These are phyloP conservation scores for Ulmus americana DNA, from an alignment of 331 rosid species.

Conservation along the genomic window DNA sequence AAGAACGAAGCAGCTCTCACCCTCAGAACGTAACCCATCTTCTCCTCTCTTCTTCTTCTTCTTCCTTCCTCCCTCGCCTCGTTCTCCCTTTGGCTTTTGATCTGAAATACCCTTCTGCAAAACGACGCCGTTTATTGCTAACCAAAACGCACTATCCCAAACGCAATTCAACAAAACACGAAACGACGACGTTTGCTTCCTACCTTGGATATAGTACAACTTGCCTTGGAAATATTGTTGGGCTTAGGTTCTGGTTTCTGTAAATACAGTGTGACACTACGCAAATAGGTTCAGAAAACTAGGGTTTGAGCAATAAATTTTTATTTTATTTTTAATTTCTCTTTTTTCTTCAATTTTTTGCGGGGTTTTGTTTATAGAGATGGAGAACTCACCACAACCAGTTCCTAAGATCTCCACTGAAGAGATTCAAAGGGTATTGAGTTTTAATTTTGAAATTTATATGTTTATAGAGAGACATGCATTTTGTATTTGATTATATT, in stretches of 20 bases:
- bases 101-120: not conserved
- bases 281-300: too few relatives aligned
- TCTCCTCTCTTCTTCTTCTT: not conserved
- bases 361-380: slow-evolving; percentile 4
- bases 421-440: slow-evolving; percentile 46
- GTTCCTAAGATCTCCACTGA: slow-evolving; percentile 34
- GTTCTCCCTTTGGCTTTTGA: not conserved
- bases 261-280: too few relatives aligned
- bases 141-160: not conserved
- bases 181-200: too few relatives aligned
- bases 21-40: slow-evolving; percentile 79
- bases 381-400: slow-evolving; percentile 23
- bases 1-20: slow-evolving; percentile 87
- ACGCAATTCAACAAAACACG: too few relatives aligned
- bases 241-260: too few relatives aligned
- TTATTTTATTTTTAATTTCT: not conserved
- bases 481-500: not conserved
- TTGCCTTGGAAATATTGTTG: too few relatives aligned
- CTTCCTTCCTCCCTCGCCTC: not conserved
- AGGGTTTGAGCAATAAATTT: too few relatives aligned
- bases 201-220: too few relatives aligned
- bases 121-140: slow-evolving; percentile 20
- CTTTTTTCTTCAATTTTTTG: not conserved
- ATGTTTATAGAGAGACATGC: not conserved
- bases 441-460: not conserved